Conservation (phyloP, 768 basidiomycete genomes). For the Mycena galericulata region DNA sequence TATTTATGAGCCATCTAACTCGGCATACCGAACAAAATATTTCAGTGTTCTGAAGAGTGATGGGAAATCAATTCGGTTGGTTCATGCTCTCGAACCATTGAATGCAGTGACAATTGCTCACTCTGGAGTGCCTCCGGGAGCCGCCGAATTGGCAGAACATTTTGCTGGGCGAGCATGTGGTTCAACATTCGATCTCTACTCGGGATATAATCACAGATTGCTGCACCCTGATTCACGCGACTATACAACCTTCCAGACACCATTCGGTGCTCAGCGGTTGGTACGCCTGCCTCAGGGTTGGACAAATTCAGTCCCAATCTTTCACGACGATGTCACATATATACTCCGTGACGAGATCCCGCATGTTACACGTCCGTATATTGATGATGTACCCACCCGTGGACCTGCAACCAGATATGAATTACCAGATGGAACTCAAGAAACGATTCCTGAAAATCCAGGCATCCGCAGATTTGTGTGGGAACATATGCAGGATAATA, state of each 20-base stretch:
- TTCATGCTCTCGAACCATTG: too few species aligned
- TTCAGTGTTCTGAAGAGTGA: too few species aligned
- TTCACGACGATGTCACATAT: neutral
- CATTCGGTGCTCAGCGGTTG: constrained; percentile 35
- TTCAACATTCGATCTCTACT: constrained; percentile 33
- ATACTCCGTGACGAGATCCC: constrained; percentile 12
- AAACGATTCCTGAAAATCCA: constrained; percentile 42
- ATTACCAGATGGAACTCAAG: too few species aligned
- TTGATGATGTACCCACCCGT: constrained; percentile 29
- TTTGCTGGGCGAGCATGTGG: neutral
- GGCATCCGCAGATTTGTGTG: constrained; percentile 47
- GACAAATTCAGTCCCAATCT: too few species aligned
- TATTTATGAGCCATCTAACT: too few species aligned
- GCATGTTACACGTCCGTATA: constrained; percentile 22
- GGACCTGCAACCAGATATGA: too few species aligned
- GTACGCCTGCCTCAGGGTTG: constrained; percentile 45
- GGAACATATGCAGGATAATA: constrained; percentile 50
- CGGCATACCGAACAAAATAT: too few species aligned
- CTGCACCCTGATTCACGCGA: constrained; percentile 26
- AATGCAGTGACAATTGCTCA: too few species aligned
- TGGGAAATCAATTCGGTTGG: too few species aligned
- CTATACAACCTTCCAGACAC: constrained; percentile 47
- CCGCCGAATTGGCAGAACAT: too few species aligned
- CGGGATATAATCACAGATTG: constrained; percentile 41
- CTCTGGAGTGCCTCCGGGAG: too few species aligned